Conservation (phyloP, 2,329 filamentous ascomycete genomes). For the Sordariomycetes sp. region DNA sequence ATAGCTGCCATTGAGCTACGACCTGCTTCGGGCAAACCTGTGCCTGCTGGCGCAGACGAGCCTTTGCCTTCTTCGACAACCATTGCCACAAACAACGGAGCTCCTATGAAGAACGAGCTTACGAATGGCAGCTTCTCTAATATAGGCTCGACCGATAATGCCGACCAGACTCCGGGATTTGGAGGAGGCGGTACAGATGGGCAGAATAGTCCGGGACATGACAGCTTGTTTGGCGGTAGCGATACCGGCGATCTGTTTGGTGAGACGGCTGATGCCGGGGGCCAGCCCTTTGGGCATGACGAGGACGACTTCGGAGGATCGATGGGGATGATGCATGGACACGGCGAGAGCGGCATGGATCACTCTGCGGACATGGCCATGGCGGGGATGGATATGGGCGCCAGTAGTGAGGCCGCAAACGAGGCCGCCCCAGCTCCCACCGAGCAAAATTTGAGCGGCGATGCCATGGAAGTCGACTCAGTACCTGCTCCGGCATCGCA, state of each 20-base stretch:
- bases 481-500: slow-evolving; percentile 5
- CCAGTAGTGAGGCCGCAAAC: slow-evolving; percentile 12
- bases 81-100: slow-evolving; percentile 66
- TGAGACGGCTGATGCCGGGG: slow-evolving; percentile 53
- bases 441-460: slow-evolving; percentile 13
- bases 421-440: slow-evolving; percentile 13
- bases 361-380: slow-evolving; percentile 34
- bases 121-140: slow-evolving; percentile 36
- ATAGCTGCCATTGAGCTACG: slow-evolving; percentile 83
- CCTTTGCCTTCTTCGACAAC: slow-evolving; percentile 49
- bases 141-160: slow-evolving; percentile 7
- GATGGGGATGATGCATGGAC: slow-evolving; percentile 46
- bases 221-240: slow-evolving; percentile 75
- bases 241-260: slow-evolving; percentile 81
- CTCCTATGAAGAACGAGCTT: too few relatives aligned
- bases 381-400: slow-evolving; percentile 17
- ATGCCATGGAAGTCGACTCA: slow-evolving; percentile 21
- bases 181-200: slow-evolving; percentile 40
- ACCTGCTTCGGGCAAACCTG: slow-evolving; percentile 63
- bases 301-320: slow-evolving; percentile 76
- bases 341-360: slow-evolving; percentile 29
- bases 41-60: slow-evolving; percentile 65
- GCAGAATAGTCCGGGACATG: slow-evolving; percentile 59
- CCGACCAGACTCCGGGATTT: slow-evolving; percentile 13
- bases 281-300: slow-evolving; percentile 63